Base-by-base conservation (phyloP, 2,329 filamentous ascomycete genomes). In the Xylariaceae sp. region DNA sequence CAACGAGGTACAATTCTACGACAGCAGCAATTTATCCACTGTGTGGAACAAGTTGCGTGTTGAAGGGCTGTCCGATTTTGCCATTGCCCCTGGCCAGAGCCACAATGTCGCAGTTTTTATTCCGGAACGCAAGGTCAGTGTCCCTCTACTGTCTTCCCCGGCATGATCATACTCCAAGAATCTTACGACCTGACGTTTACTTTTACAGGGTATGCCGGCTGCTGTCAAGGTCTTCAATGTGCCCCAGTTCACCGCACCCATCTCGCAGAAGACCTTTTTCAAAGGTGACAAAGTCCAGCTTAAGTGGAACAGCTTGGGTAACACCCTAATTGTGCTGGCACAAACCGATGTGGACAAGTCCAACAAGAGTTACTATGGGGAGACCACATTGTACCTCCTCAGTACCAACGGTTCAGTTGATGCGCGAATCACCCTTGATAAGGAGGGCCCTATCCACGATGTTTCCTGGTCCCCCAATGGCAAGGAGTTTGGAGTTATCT, bases 201-300 rank as follows among this genome's bases (percentile, higher is more conserved):
- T 40, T 9, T n/a, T n/a, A n/a, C 37, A 95, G 87, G 91, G 93
- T 38, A 87, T 90, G 78, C 93, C 93, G 28, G 90, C 93, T 41
- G 80, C 87, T 2, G 89, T 97, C 64, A 95, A 94, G 69, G 87
- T 97, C 46, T 98, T 86, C 72, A 89, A 91, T 53, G 87, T 97
- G 28, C 91, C 93, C 32, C 78, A 93, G 55, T 97, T 97, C 68
- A 78, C 69, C 49, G 73, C 72, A 39, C 83, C 90, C 4, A 83
- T 95, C 37, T 96, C 91, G 30, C 91, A 97, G 64, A 98, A 98
- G 82, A 96, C 86, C 2, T 98, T 98, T 64, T 98, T 89, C 81
- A 98, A 98, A 73, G 90, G 90, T 50, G 93, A 98, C 74, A 97
- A 97, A 73, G 91, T 98, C 36, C 89, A 96, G 68, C 73, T 98